Evolutionary conservation across 164 flowering plant species (phyloP).

Genomic region (Berberis thunbergii): DNA sequence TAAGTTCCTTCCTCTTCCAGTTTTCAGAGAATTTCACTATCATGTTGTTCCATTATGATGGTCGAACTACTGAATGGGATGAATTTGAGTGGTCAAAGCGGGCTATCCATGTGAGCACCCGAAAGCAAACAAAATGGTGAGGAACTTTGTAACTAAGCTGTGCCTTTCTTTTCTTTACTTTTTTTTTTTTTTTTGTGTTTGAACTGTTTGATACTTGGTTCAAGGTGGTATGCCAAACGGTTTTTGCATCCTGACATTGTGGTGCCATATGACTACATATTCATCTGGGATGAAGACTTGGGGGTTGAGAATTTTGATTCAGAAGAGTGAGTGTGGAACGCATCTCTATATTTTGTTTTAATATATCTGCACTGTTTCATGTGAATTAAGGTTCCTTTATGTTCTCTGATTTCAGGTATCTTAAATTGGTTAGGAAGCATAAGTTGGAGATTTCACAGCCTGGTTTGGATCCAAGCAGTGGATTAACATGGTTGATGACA

Average conservation of each 20-base stretch:
- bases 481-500: constrained; percentile 86
- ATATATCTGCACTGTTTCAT: background rate
- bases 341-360: background rate
- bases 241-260: constrained; percentile 94
- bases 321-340: constrained; percentile 54
- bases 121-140: constrained; percentile 90
- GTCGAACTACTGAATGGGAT: constrained; percentile 79
- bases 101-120: constrained; percentile 76
- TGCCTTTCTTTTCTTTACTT: no score
- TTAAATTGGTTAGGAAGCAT: constrained; percentile 67
- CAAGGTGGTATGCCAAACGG: constrained; percentile 97
- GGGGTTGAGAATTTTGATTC: constrained; percentile 89
- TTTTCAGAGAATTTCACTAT: constrained; percentile 82
- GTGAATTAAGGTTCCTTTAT: background rate
- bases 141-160: background rate
- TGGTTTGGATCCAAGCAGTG: constrained; percentile 65
- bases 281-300: constrained; percentile 98
- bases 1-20: constrained; percentile 28
- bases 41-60: constrained; percentile 87
- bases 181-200: no score
- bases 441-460: constrained; percentile 94
- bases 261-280: constrained; percentile 84
- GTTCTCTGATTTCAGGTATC: constrained; percentile 38
- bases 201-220: constrained; percentile 4
- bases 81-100: constrained; percentile 91